Base-by-base conservation (phyloP, 2,329 filamentous ascomycete species). In the Fusarium avenaceum region DNA sequence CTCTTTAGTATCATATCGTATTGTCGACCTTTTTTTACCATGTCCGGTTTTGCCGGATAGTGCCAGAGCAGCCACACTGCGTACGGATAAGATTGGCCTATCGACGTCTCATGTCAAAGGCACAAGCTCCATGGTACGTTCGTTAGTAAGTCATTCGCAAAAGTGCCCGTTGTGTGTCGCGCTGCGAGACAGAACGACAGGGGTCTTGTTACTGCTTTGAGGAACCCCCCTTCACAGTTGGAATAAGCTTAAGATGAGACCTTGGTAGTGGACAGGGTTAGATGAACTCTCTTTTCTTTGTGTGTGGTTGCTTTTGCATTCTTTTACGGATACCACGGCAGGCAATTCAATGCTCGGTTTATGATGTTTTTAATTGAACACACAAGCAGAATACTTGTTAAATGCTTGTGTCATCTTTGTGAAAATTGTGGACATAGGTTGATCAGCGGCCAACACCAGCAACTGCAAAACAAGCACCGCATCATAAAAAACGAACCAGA, bases 241-340 rank as follows among this genome's bases (percentile, higher is more conserved):
- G 46, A 70, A 74, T 73, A 74, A 74, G 72, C 72, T 74, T 74
- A 74, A 74, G 72, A 72, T 33, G 63, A 62, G 59, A 51, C 50
- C 49, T 51, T 43, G 30, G 40, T 53, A 64, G 59, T 70, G 67
- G 63, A 54, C 63, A 72, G 63, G 70, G 68, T 57, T 70, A 20
- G 28, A 46, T 55, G 40, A 69, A 57, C 38, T 57, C 33, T 61
- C 28, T 30, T 30, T 30, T 30, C 28, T 28, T 43, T 60, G 15
- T n/a, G 17, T 38, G 33, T 38, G 33, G 19, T 33, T n/a, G 8
- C 39, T 33, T 28, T 44, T 20, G n/a, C n/a, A 15, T 9, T 22
- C 19, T 33, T 33, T 30, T 30, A 7, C 24, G 24, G 24, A 24
- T 24, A 30, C 30, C 30, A 33, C 13, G 30, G 30, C 30, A 15